A percentile compares a stretch with the other conserved stretches of the same genome.
Conservation (phyloP, 345 rosid species). For the Conringia planisiliqua region DNA sequence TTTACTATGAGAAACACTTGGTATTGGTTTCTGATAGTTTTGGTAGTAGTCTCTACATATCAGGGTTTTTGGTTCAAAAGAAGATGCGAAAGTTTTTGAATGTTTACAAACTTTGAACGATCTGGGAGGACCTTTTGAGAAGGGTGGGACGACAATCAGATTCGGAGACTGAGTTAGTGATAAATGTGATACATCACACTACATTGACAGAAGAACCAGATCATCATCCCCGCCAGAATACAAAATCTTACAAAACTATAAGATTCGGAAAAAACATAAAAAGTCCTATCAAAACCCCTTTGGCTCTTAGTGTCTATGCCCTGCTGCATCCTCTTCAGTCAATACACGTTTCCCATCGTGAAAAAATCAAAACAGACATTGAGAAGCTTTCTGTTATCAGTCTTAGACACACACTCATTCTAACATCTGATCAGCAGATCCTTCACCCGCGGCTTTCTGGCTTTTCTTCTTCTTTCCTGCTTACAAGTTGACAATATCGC, state of each 20-base stretch:
- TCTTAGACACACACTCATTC: constrained; percentile 12
- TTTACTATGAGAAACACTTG: background rate
- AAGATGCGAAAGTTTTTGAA: background rate
- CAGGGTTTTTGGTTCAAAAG: background rate
- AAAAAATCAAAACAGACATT: background rate
- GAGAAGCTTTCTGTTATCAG: background rate
- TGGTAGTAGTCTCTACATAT: too few relatives aligned
- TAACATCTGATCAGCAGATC: constrained; percentile 32
- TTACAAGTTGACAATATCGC: background rate
- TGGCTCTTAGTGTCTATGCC: background rate
- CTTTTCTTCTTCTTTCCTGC: constrained; percentile 36
- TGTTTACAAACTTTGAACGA: background rate
- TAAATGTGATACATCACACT: background rate
- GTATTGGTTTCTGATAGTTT: background rate
- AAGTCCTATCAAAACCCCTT: background rate
- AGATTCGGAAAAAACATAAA: background rate
- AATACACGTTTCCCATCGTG: background rate
- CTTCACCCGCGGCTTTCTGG: constrained; percentile 7
- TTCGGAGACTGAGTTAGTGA: background rate
- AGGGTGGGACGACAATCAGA: too few relatives aligned
- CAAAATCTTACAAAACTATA: background rate
- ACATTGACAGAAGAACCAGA: background rate
- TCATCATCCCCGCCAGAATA: background rate
- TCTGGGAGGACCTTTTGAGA: background rate
- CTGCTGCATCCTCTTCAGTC: background rate